phyloP scores from a whole-genome alignment of 192 early-diverging fungal genomes.

The Podila minutissima region DNA sequence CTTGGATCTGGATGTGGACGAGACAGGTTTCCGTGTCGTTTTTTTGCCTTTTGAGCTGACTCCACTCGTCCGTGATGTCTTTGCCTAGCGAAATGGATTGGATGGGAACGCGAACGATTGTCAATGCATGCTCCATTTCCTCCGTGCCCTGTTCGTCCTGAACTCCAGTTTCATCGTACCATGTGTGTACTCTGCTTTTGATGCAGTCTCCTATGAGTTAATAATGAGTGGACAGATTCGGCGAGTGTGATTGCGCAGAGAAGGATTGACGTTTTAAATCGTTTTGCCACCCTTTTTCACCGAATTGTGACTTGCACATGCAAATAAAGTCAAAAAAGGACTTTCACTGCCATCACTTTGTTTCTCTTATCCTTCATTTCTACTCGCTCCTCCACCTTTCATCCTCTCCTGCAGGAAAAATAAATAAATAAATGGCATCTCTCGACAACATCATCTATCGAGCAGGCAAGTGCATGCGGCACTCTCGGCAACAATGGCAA shows the following conservation, averaged over 20 bases:
- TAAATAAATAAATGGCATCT: slow-evolving; percentile 21
- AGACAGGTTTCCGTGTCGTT: background rate
- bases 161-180: no score
- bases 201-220: no score
- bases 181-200: no score
- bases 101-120: background rate
- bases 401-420: background rate
- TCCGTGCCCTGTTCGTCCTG: no score
- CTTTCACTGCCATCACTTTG: background rate
- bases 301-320: background rate
- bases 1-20: background rate
- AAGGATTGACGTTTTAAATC: background rate
- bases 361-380: background rate
- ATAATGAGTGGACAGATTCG: background rate
- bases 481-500: background rate
- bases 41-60: slow-evolving; percentile 4
- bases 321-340: no score
- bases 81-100: background rate
- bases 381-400: background rate
- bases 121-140: no score
- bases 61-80: background rate
- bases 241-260: background rate
- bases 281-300: background rate
- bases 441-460: slow-evolving; percentile 49
- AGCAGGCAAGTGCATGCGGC: slow-evolving; percentile 26